Conservation (phyloP, 2,329 filamentous ascomycete genomes). For the Fusarium tupiense region DNA sequence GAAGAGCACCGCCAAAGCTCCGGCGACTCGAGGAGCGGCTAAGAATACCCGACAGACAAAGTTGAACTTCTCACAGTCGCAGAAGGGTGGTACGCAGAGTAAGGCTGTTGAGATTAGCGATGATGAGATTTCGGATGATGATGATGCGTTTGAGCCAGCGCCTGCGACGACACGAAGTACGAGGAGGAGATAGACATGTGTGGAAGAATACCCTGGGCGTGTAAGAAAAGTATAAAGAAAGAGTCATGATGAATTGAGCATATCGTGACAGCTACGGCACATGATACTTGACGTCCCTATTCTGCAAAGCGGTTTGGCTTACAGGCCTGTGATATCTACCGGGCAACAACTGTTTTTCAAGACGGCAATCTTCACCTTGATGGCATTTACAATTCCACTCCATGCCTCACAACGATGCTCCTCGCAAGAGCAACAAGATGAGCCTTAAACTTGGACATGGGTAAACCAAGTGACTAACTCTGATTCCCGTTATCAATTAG, state of each 20-base stretch:
- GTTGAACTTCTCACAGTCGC: slow-evolving; percentile 49
- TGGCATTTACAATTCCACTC: too few species aligned
- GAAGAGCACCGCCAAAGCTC: slow-evolving; percentile 22
- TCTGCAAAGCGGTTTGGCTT: background rate
- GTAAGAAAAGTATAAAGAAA: background rate
- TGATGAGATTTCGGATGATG: slow-evolving; percentile 72
- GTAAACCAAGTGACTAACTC: background rate
- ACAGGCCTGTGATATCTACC: background rate
- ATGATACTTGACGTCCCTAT: background rate
- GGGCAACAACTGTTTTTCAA: background rate
- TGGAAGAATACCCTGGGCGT: slow-evolving; percentile 12
- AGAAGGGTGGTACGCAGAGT: slow-evolving; percentile 54
- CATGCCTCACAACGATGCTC: background rate
- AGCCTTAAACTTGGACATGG: background rate
- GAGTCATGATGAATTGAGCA: slow-evolving; percentile 5
- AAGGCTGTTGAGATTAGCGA: slow-evolving; percentile 69
- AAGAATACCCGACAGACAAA: slow-evolving; percentile 47
- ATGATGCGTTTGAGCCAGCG: slow-evolving; percentile 68
- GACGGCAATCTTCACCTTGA: background rate
- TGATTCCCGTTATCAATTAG: background rate
- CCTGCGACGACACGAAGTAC: slow-evolving; percentile 49
- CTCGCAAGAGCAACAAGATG: background rate
- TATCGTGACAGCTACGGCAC: background rate
- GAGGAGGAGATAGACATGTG: slow-evolving; percentile 41
- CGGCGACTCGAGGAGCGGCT: slow-evolving; percentile 29